These are phyloP conservation scores for Psilocybe sp. DNA, from an alignment of 768 basidiomycete species.

Conservation along the genomic window DNA sequence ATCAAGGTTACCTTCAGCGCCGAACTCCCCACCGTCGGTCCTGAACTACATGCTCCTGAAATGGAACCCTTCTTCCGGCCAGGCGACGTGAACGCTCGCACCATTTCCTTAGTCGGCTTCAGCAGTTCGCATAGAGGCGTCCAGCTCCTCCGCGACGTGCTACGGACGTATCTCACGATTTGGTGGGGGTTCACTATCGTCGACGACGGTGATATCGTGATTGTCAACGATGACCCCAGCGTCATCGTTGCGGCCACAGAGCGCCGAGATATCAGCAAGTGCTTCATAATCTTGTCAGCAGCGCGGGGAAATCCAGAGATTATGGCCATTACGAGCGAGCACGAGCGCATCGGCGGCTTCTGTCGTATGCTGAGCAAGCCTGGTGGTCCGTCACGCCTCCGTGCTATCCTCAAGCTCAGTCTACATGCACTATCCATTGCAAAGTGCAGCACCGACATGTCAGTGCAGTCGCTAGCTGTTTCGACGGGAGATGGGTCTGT, in stretches of 20 bases:
- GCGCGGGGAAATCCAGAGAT: constrained; percentile 62
- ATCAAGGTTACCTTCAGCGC: constrained; percentile 85
- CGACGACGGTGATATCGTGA: constrained; percentile 65
- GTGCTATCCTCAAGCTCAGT: constrained; percentile 61
- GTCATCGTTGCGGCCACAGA: constrained; percentile 57
- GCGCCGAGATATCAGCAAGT: constrained; percentile 51
- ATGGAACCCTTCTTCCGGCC: constrained; percentile 47
- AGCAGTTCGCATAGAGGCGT: constrained; percentile 60
- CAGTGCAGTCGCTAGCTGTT: neutral
- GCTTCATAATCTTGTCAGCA: constrained; percentile 76
- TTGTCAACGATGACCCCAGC: constrained; percentile 76
- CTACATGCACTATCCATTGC: constrained; percentile 54
- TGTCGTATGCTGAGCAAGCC: constrained; percentile 91
- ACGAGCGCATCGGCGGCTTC: constrained; percentile 81
- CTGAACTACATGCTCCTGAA: constrained; percentile 25
- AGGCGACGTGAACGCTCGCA: constrained; percentile 35
- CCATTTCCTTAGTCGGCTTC: constrained; percentile 74
- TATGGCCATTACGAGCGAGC: constrained; percentile 62
- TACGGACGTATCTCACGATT: constrained; percentile 61
- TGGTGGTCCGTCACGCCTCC: constrained; percentile 75
- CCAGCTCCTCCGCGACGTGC: constrained; percentile 59
- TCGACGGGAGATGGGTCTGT: neutral
- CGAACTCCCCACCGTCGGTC: constrained; percentile 48
- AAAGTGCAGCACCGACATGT: constrained; percentile 22
- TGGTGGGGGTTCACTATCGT: constrained; percentile 75